These are phyloP conservation scores for Termitomyces sp. DNA, from an alignment of 768 basidiomycete genomes.

Conservation along the genomic window DNA sequence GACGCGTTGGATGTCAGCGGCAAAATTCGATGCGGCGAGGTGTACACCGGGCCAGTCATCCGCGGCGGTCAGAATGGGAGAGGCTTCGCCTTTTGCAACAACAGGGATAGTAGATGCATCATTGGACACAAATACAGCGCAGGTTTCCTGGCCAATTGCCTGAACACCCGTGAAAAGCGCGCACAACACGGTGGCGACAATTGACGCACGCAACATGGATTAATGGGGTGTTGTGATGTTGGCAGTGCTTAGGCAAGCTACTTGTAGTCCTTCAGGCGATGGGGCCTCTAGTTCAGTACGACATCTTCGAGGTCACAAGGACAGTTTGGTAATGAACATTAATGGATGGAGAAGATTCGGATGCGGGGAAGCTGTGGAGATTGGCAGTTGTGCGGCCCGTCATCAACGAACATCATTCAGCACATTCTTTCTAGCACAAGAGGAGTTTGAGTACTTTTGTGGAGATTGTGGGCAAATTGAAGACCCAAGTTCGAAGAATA, in stretches of 20 bases:
- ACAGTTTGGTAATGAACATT: neutral
- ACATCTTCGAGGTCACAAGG: neutral
- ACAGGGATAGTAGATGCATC: conserved; percentile 34
- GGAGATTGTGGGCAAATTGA: neutral
- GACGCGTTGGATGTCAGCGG: conserved; percentile 53
- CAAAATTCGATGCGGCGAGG: conserved; percentile 55
- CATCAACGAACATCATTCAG: neutral
- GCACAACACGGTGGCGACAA: conserved; percentile 6
- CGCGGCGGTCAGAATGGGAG: conserved; percentile 42
- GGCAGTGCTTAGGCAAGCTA: neutral
- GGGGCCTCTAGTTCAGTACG: neutral
- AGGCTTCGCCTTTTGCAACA: conserved; percentile 37
- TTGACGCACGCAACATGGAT: conserved; percentile 11
- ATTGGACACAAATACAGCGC: conserved; percentile 36
- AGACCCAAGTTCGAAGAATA: neutral
- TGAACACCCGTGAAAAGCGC: conserved; percentile 15
- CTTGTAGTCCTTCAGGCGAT: neutral
- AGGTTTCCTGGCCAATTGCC: conserved; percentile 44
- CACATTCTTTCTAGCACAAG: neutral
- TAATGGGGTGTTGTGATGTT: neutral
- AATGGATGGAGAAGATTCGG: neutral
- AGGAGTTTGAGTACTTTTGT: neutral
- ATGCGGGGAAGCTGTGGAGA: neutral
- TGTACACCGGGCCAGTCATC: conserved; percentile 65
- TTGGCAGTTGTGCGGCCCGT: neutral